Evolutionary conservation across 2,329 filamentous ascomycete genomes (phyloP), one percentile per base, ranked within the genome.

Genomic region (Colletotrichum godetiae): DNA sequence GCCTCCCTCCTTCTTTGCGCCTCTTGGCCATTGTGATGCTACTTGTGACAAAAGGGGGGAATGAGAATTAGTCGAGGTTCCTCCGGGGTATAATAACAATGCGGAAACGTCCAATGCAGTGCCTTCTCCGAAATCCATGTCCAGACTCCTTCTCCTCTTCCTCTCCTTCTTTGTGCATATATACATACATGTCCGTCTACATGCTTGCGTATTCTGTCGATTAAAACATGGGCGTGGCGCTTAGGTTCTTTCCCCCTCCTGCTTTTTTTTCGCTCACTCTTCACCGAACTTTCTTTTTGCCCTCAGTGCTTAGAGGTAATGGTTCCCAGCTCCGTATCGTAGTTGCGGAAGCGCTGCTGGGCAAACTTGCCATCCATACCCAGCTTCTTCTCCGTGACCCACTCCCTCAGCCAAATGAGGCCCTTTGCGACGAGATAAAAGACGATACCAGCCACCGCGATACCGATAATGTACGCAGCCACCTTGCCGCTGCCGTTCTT

Each of bases 401-500:
- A 87, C 57, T 82, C 78, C 24, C 91, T 84, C 73, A 88, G 63
- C 84, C 84, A 86, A 24, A 92, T 85, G 15, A 89, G 42, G 1
- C 81, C 81, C 84, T 85, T 88, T 13, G 86, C 86, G 22, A 91
- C 55, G 33, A 82, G 78, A 76, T 91, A 92, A 49, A 91, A 81
- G 27, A 91, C 76, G 46, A 88, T 75, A 22, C 87, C 86, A 7
- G 83, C 89, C 0, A 85, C 85, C 3, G 88, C 82, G 60, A 92
- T 90, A 8, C 88, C 88, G 62, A 94, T 82, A 62, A 90, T 88
- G 78, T 93, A 94, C 2, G 85, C 93, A 1, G 90, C 89, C 4
- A 95, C 90, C 7, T 86, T 83, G 0, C 86, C 88, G 33, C 86
- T 80, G 19, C 87, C 86, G 62, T 88, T 82, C 22, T 80, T 78